Evolutionary conservation across 148 eudicot species (phyloP).

Genomic region (Rhododendron williamsianum): DNA sequence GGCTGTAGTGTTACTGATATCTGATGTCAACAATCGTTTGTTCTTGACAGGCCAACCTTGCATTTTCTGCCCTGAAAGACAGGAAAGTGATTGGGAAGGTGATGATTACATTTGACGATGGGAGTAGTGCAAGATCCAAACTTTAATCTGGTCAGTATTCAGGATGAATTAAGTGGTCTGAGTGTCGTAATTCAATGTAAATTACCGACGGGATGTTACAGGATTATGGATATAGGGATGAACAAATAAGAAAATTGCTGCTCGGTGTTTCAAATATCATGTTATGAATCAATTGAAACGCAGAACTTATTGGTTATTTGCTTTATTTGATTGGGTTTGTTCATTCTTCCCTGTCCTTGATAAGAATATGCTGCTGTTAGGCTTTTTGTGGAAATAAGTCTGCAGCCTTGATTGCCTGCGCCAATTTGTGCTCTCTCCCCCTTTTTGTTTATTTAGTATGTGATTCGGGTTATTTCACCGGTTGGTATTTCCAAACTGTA

Average conservation of each 20-base stretch:
- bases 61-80: slow-evolving; percentile 77
- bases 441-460: neutral
- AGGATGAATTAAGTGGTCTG: neutral
- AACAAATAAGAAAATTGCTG: neutral
- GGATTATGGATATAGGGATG: neutral
- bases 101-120: slow-evolving; percentile 57
- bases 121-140: slow-evolving; percentile 49
- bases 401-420: neutral
- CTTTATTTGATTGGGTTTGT: neutral
- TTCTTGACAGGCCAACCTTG: slow-evolving; percentile 74
- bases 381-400: neutral
- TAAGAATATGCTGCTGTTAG: neutral
- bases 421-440: neutral
- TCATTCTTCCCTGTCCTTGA: neutral
- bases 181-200: neutral
- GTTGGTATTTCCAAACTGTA: neutral
- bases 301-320: neutral
- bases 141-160: slow-evolving; percentile 31
- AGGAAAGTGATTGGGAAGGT: slow-evolving; percentile 88
- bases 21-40: neutral
- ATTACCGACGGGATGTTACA: neutral
- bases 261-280: neutral
- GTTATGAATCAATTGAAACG: neutral
- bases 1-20: neutral
- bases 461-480: neutral